Base-by-base conservation (phyloP, 257 asterid species). In the Solanum corneliomulleri region DNA sequence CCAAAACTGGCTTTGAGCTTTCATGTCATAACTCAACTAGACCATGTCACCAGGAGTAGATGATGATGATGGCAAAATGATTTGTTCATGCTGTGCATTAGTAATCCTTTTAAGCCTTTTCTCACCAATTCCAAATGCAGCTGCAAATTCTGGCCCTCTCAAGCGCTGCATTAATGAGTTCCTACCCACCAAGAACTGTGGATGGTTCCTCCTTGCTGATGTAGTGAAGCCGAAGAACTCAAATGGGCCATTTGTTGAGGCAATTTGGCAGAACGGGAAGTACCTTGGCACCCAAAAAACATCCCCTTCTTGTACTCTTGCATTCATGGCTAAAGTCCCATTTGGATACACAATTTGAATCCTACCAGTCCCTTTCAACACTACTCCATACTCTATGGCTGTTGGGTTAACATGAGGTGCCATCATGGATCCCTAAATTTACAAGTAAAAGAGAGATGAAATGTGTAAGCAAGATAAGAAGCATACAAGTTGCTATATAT, bases 151-250 rank as follows among this genome's bases (percentile, higher is more conserved):
- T 3, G 95, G 94, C 33, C 99, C 96, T 11, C 82, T 86, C 94
- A 96, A 75, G 1, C 87, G 77, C 11, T 92, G 91, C 69, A 96
- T 83, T 47, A 96, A 77, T 1, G 99, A 96, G 88, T 89, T 89
- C 0, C 92, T 91, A 16, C 98, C 98, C 3, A 60, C 97, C 44
- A 97, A 83, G 91, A 97, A 94, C 87, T 95, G 98, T 5, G 98
- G 98, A 95, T 89, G 45, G 88, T 95, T 97, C 88, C 92, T 85
- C 1, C 92, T 47, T 6, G 98, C 93, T 0, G 98, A 93, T 3
- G 98, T 93, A 5, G 97, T 90, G 94, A 93, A 97, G 6, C 99
- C 98, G 49, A 95, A 93, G 93, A 97, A 94, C 98, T 90, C 98
- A 3, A 97, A 94, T 1, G 97, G 91, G 15, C 94, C 98, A 1